phyloP scores from a whole-genome alignment of 306 rosid species.

The Vicia villosa region DNA sequence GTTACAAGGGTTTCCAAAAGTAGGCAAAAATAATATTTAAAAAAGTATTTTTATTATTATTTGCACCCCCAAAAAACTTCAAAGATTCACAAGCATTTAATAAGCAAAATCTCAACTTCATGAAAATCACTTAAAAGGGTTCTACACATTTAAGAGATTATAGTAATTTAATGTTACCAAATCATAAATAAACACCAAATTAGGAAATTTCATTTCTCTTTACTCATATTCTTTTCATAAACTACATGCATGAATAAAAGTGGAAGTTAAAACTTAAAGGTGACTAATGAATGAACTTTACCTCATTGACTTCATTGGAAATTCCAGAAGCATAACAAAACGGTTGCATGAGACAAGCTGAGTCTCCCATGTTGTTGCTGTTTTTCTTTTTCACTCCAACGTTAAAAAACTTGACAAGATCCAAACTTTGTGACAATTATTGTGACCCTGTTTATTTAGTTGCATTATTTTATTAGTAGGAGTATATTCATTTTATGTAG shows the following conservation, averaged over 20 bases:
- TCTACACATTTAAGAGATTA: background rate
- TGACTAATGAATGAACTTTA: conserved; percentile 40
- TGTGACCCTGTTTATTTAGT: conserved; percentile 21
- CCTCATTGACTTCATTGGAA: conserved; percentile 79
- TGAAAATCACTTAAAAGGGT: background rate
- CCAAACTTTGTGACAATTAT: conserved; percentile 47
- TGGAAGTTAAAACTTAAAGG: background rate
- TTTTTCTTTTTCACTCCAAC: background rate
- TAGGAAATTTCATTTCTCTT: conserved; percentile 1
- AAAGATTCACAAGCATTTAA: background rate
- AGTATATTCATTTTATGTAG: conserved; percentile 19
- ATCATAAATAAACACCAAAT: conserved; percentile 1
- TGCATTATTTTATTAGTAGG: conserved; percentile 14
- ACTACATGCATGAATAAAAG: conserved; percentile 6
- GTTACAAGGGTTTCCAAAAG: background rate
- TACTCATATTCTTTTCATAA: conserved; percentile 10
- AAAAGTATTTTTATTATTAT: background rate
- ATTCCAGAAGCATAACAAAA: conserved; percentile 82
- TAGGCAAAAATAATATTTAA: background rate
- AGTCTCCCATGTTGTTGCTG: conserved; percentile 69
- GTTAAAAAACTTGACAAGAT: conserved; percentile 44
- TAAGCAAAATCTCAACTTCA: background rate
- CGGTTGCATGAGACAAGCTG: conserved; percentile 91
- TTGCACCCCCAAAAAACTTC: background rate
- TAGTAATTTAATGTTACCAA: background rate